Base-by-base conservation (phyloP, 2,329 filamentous ascomycete species). In the Diaporthe vaccinii region DNA sequence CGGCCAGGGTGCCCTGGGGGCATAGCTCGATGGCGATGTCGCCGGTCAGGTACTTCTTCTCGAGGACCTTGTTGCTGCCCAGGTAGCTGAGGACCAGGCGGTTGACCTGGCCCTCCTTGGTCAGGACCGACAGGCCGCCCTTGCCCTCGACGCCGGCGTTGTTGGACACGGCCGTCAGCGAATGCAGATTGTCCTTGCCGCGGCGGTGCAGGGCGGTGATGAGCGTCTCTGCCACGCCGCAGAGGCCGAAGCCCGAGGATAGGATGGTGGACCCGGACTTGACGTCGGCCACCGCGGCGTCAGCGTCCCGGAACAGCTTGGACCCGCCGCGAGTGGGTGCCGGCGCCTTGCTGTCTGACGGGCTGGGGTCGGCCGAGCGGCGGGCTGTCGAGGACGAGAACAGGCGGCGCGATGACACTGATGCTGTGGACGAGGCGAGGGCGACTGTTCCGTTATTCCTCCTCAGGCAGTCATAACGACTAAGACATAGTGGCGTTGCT, bases 191-290 rank as follows among this genome's bases (percentile, higher is more conserved):
- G 6, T 92, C 89, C 7, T 86, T 85, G 8, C 91, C 91, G 80
- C 91, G 85, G 25, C 86, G 86, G 73, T 91, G 88, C 53, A 96
- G 89, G 15, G 70, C 70, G 34, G 22, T 39, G 68, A 70, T 70
- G 49, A 71, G 44, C 3, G 61, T 62, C 69, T 76, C 75, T 44
- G 92, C 91, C 25, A 95, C 93, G 78, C 94, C 94, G 79, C 93
- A 96, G 17, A 96, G 89, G n/a, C 94, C 94, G 82, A 96, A 96
- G 1, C 94, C 94, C 22, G 94, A 92, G 81, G 93, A 95, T 73
- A 96, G 86, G 49, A 96, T 87, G 0, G 91, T 93, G 15, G 91
- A 92, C 73, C 93, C 91, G 79, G 93, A 92, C 81, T 92, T 87
- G 74, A 96, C 85, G 80, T 95, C 93, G 3, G 90, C 89, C 55